Percentiles rank a stretch among this genome's conserved stretches.
phyloP scores from a whole-genome alignment of 2,329 filamentous ascomycete species.

The Fusarium mangiferae region DNA sequence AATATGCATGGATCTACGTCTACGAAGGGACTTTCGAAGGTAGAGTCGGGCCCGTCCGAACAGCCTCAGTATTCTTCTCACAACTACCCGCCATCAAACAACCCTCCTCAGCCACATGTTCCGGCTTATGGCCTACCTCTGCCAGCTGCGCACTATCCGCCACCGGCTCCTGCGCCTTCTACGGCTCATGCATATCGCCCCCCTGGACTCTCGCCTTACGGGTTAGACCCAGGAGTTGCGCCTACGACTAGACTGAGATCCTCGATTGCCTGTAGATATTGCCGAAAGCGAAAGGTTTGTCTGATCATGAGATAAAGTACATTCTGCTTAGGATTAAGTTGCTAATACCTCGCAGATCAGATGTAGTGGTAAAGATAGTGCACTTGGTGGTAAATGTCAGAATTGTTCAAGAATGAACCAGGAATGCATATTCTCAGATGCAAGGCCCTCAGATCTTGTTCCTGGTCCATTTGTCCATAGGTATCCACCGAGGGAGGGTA shows the following conservation, averaged over 20 bases:
- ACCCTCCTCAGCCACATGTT: accelerated
- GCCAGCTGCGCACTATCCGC: neutral
- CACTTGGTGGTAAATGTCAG: neutral
- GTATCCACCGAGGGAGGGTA: accelerated
- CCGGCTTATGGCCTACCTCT: accelerated
- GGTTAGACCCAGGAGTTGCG: accelerated
- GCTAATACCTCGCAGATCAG: neutral
- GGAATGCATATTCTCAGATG: neutral
- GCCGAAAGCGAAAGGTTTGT: neutral
- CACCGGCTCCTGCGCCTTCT: accelerated
- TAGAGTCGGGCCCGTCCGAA: neutral
- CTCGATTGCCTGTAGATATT: neutral
- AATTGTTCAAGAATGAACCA: neutral
- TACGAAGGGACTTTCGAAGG: accelerated
- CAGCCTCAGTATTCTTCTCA: neutral
- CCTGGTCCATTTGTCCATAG: accelerated
- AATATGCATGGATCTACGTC: neutral
- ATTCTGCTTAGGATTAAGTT: too few relatives aligned
- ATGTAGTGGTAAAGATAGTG: neutral
- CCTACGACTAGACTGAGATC: neutral
- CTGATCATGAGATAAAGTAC: accelerated
- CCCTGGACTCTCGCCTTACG: neutral
- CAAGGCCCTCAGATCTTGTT: accelerated
- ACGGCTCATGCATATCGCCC: accelerated
- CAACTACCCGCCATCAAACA: neutral